phyloP scores from a whole-genome alignment of 148 eudicot genomes.

The Spergularia bocconei region DNA sequence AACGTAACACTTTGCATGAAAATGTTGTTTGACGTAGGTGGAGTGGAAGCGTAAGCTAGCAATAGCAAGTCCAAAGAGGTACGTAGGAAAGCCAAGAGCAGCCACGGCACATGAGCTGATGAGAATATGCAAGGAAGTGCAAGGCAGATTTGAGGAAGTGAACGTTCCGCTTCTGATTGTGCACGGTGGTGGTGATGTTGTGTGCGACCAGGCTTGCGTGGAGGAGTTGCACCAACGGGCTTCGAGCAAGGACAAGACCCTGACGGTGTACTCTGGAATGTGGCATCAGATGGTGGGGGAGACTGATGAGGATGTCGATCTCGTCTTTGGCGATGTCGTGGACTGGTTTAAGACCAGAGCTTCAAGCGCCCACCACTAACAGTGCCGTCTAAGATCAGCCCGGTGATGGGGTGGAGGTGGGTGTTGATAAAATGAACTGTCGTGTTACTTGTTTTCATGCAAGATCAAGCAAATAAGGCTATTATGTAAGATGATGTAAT shows the following conservation, averaged over 20 bases:
- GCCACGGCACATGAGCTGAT: constrained; percentile 82
- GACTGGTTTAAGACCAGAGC: constrained; percentile 79
- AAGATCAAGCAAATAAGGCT: no score
- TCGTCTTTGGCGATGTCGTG: constrained; percentile 74
- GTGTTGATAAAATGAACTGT: no score
- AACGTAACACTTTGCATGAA: not conserved
- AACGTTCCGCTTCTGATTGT: constrained; percentile 63
- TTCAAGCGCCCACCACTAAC: constrained; percentile 20
- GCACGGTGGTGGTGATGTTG: constrained; percentile 74
- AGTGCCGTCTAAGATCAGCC: not conserved
- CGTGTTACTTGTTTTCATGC: no score
- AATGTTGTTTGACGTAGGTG: constrained; percentile 27
- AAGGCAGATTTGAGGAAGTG: constrained; percentile 56
- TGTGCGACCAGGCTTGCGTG: constrained; percentile 82
- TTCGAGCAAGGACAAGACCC: constrained; percentile 74
- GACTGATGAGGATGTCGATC: constrained; percentile 63
- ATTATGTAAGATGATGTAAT: no score
- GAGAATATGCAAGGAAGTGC: constrained; percentile 75
- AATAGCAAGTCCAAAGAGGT: constrained; percentile 68
- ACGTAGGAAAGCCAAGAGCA: constrained; percentile 65
- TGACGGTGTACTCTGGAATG: constrained; percentile 76
- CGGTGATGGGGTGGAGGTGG: no score
- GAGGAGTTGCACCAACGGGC: constrained; percentile 69
- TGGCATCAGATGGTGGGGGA: constrained; percentile 96
- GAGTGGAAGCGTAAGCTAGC: constrained; percentile 92